Conservation (phyloP, 106 monocot genomes). For the Dendrobium huoshanense region DNA sequence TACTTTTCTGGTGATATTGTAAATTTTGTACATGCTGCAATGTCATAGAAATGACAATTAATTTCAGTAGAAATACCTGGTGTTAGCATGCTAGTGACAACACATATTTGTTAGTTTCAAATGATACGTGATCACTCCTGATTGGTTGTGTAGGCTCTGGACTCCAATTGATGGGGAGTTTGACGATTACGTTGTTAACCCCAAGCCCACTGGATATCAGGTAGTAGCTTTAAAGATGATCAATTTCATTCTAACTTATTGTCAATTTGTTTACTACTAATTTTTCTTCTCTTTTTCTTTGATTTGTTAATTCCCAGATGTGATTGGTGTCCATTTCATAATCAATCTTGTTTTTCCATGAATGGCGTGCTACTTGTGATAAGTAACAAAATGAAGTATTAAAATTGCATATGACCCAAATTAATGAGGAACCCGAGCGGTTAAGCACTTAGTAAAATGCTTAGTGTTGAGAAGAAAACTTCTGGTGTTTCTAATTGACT, state of each 20-base stretch:
- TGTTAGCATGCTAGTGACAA: neutral
- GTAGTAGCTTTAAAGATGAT: constrained; percentile 15
- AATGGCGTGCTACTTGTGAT: neutral
- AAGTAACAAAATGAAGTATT: neutral
- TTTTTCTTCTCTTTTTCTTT: neutral
- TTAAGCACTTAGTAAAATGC: neutral
- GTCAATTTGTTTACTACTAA: neutral
- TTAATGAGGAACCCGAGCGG: neutral
- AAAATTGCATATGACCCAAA: neutral
- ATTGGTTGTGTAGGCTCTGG: constrained; percentile 66
- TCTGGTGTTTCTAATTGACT: too few relatives aligned
- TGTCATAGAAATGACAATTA: neutral
- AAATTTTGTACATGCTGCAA: neutral
- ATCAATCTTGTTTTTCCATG: neutral
- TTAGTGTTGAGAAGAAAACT: too few relatives aligned
- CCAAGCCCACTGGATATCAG: constrained; percentile 97
- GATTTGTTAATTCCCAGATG: neutral
- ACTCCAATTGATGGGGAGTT: constrained; percentile 92
- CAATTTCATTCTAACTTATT: neutral
- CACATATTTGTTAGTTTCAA: neutral
- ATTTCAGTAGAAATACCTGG: neutral
- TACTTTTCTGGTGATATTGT: neutral
- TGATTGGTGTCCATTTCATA: neutral
- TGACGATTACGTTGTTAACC: constrained; percentile 97
- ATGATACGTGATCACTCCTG: constrained; percentile 3